Evolutionary conservation across 2,329 filamentous ascomycete genomes (phyloP).

Genomic region (Xylariaceae sp.): DNA sequence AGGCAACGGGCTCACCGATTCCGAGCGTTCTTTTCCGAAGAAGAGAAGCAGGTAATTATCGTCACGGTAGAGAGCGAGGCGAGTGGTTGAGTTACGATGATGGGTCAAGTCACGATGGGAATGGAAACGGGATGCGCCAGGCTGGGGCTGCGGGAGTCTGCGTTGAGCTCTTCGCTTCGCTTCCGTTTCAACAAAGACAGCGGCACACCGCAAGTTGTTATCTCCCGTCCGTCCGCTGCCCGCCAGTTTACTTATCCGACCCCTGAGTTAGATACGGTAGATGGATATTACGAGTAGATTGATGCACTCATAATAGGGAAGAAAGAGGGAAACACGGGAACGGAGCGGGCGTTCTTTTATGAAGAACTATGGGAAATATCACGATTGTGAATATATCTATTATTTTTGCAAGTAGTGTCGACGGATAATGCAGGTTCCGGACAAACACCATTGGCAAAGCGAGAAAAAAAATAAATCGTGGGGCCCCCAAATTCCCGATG

Average conservation of each 20-base stretch:
- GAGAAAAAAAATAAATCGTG: constrained; percentile 4
- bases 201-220: constrained; percentile 19
- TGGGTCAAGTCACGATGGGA: not conserved
- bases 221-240: too few relatives aligned
- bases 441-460: not conserved
- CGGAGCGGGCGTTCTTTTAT: not conserved
- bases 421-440: constrained; percentile 13
- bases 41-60: not conserved
- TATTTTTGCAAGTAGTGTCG: not conserved
- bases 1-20: constrained; percentile 11
- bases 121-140: not conserved
- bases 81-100: constrained; percentile 1
- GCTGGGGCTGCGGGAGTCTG: constrained; percentile 4
- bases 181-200: not conserved
- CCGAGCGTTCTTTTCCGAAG: not conserved
- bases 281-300: too few relatives aligned
- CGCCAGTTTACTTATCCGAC: too few relatives aligned
- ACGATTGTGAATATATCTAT: not conserved
- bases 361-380: not conserved
- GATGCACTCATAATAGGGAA: not conserved
- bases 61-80: not conserved
- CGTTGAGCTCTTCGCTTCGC: constrained; percentile 8
- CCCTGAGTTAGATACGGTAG: too few relatives aligned
- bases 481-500: constrained; percentile 17
- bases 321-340: not conserved